Evolutionary conservation across 176 grass and related monocot species (phyloP).

Genomic region (Panicum miliaceum): DNA sequence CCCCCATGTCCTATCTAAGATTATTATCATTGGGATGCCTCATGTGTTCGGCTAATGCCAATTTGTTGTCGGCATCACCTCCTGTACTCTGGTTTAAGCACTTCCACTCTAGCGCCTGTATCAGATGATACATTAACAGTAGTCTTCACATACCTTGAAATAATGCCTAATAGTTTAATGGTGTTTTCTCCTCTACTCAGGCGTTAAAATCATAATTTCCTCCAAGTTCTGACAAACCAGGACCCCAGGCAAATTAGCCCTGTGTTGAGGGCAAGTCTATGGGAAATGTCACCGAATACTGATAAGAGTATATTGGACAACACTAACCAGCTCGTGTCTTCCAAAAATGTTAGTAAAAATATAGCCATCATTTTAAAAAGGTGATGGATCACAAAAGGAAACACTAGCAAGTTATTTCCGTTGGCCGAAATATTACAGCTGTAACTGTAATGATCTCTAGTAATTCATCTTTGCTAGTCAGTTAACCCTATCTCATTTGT

Average conservation of each 20-base stretch:
- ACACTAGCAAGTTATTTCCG: background rate
- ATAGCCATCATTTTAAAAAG: background rate
- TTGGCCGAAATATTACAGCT: background rate
- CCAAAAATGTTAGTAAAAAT: background rate
- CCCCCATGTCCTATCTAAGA: conserved; percentile 16
- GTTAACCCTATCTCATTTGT: background rate
- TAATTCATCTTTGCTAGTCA: background rate
- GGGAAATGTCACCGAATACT: background rate
- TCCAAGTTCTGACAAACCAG: background rate
- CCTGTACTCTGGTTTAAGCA: background rate
- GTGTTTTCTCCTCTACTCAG: background rate
- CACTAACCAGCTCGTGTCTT: background rate
- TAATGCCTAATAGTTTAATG: background rate
- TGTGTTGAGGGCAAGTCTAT: background rate
- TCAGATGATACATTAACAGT: background rate
- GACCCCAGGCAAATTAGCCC: background rate
- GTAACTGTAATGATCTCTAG: background rate
- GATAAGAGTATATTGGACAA: background rate
- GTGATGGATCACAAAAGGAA: background rate
- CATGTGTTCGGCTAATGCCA: background rate
- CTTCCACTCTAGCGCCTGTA: background rate
- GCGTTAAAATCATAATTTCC: background rate
- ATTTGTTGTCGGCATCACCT: background rate
- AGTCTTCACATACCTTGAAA: background rate
- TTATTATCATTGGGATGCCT: background rate